Conservation (phyloP, 768 basidiomycete species). For the Boletus rubropictus region DNA sequence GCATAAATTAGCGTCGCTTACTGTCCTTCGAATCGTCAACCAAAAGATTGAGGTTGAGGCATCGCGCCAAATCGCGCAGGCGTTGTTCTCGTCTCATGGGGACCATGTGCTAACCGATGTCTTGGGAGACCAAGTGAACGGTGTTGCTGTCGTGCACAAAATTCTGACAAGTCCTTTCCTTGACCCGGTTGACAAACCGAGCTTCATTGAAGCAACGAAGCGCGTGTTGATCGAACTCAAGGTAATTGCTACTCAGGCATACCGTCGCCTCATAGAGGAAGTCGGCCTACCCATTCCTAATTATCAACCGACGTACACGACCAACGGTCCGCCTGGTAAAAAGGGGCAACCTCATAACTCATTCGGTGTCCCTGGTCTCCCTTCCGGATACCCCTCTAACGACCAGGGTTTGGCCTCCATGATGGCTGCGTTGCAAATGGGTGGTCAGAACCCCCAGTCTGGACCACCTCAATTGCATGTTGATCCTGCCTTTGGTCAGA, state of each 20-base stretch:
- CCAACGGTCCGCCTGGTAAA: constrained; percentile 52
- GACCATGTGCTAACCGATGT: constrained; percentile 93
- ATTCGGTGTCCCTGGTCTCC: constrained; percentile 68
- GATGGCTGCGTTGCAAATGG: constrained; percentile 92
- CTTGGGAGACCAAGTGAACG: constrained; percentile 93
- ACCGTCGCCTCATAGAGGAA: constrained; percentile 89
- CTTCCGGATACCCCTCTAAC: constrained; percentile 74
- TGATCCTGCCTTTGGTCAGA: constrained; percentile 54
- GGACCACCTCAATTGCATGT: constrained; percentile 69
- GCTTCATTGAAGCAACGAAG: constrained; percentile 81
- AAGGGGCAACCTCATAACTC: constrained; percentile 51
- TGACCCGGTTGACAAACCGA: constrained; percentile 59
- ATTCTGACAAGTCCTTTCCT: constrained; percentile 85
- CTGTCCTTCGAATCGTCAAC: constrained; percentile 92
- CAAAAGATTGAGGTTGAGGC: constrained; percentile 92
- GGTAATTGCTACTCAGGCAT: constrained; percentile 91
- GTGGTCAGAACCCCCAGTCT: constrained; percentile 78
- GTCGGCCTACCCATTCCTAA: constrained; percentile 88
- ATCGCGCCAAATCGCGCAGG: constrained; percentile 78
- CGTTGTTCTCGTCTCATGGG: constrained; percentile 82
- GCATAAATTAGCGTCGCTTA: constrained; percentile 93
- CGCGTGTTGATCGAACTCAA: constrained; percentile 86
- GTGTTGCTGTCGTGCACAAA: constrained; percentile 89
- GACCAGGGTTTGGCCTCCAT: constrained; percentile 85
- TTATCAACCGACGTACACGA: constrained; percentile 73